phyloP scores from a whole-genome alignment of 2,329 filamentous ascomycete genomes.

The Coniella lustricola region DNA sequence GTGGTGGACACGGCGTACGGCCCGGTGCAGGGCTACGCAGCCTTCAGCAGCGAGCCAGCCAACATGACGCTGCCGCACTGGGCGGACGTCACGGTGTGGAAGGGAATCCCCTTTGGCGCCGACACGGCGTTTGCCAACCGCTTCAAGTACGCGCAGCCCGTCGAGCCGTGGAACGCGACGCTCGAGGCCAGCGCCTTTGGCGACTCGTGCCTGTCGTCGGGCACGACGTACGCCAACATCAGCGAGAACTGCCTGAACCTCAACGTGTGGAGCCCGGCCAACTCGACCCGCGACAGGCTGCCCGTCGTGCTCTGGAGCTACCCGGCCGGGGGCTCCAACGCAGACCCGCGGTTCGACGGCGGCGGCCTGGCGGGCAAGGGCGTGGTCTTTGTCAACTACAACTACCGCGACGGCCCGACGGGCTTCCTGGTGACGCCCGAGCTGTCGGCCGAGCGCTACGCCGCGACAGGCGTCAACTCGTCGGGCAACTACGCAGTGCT shows the following conservation, averaged over 20 bases:
- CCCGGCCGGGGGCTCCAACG: conserved; percentile 49
- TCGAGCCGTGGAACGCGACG: conserved; percentile 19
- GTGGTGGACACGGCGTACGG: conserved; percentile 17
- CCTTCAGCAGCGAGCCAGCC: conserved; percentile 18
- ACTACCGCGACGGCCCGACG: conserved; percentile 58
- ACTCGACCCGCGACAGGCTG: conserved; percentile 22
- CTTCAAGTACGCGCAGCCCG: conserved; percentile 35
- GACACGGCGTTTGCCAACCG: conserved; percentile 33
- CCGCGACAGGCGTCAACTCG: conserved; percentile 16
- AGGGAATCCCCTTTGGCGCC: conserved; percentile 43
- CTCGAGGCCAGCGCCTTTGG: conserved; percentile 32
- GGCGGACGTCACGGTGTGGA: conserved; percentile 39
- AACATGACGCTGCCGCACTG: conserved; percentile 16
- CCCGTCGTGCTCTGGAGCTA: conserved; percentile 46
- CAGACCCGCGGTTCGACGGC: conserved; percentile 41
- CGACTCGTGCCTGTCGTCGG: conserved; percentile 29
- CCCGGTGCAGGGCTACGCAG: conserved; percentile 18
- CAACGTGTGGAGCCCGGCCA: conserved; percentile 38
- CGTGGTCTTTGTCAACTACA: conserved; percentile 53
- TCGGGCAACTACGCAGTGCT: conserved; percentile 42
- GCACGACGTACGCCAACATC: conserved; percentile 16
- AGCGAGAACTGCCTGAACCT: conserved; percentile 47
- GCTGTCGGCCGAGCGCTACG: conserved; percentile 16
- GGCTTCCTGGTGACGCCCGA: conserved; percentile 38
- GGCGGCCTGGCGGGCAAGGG: conserved; percentile 47